Base-by-base conservation (phyloP, 306 rosid genomes). In the Prunus padus region DNA sequence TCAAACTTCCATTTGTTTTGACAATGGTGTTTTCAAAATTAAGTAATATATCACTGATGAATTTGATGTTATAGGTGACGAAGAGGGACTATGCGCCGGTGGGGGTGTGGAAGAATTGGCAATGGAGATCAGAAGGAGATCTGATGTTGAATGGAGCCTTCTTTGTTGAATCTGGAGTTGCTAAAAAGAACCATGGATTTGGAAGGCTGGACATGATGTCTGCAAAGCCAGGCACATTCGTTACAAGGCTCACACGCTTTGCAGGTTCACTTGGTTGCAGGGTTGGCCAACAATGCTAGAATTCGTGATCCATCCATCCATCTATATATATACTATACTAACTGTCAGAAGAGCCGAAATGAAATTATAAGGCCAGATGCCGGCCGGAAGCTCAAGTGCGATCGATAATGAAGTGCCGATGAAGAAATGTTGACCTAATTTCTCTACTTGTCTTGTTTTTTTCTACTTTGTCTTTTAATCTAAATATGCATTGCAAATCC, bases 111-210 rank as follows among this genome's bases (percentile, higher is more conserved):
- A 71, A 4, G 67, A 26, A 18, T 0, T 90, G 96, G 96, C 83
- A 78, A 45, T 90, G 96, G 96, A 83, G 82, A 26, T 84, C 96
- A 0, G 85, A 86, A 65, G 79, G 83, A 10, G 96, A 90, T 72
- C 55, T 75, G 1, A 55, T 86, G 78, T 77, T 84, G 83, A 90
- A 90, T 20, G 92, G 90, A 1, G 96, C 90, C 0, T 77, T 44
- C 73, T 90, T 90, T 16, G 51, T 80, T 3, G 57, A 77, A 49
- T 79, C 88, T 1, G 96, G 96, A 10, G 23, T 0, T 18, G 83
- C 83, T 2, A 65, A 61, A 16, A 71, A 40, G 7, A 30, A 31
- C 1, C 71, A 40, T 65, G 68, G 62, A 5, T 74, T 45, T 49
- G 52, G 57, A 2, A 75, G 59, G 44, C 4, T 11, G 0, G 83